Conservation (phyloP, 2,329 filamentous ascomycete genomes). For the Herpotrichia juniperi region DNA sequence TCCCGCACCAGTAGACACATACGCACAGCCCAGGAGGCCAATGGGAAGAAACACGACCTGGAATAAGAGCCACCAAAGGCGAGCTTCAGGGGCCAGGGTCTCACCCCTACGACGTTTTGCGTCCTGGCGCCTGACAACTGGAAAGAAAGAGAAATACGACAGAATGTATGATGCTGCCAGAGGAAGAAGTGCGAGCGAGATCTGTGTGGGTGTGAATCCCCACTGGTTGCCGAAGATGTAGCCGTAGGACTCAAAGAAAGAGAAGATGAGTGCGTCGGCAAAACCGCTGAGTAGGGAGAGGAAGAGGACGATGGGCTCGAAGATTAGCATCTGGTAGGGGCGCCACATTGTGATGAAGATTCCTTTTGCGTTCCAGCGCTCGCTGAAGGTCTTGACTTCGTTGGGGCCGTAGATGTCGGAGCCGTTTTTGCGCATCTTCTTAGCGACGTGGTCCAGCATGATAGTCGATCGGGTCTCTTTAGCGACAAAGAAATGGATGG, state of each 20-base stretch:
- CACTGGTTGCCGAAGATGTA: constrained; percentile 72
- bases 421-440: constrained; percentile 70
- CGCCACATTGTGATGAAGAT: constrained; percentile 9
- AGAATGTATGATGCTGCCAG: constrained; percentile 65
- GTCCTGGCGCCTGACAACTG: constrained; percentile 52
- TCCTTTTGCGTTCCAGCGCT: constrained; percentile 5
- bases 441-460: constrained; percentile 78
- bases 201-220: constrained; percentile 62
- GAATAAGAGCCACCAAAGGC: constrained; percentile 10
- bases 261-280: constrained; percentile 77
- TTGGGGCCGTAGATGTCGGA: constrained; percentile 69
- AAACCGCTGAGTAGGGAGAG: constrained; percentile 76
- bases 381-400: constrained; percentile 53
- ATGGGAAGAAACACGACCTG: constrained; percentile 4
- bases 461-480: constrained; percentile 78
- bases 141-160: constrained; percentile 65
- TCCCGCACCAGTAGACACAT: neutral
- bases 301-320: constrained; percentile 74
- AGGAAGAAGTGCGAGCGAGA: constrained; percentile 64
- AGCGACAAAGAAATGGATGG: constrained; percentile 70
- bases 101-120: neutral
- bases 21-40: constrained; percentile 7
- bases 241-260: constrained; percentile 73
- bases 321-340: constrained; percentile 68
- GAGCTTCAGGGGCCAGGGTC: constrained; percentile 5